Evolutionary conservation across 179 eudicot genomes (phyloP), one percentile per base, ranked within the genome.

Genomic region (Dionaea muscipula): DNA sequence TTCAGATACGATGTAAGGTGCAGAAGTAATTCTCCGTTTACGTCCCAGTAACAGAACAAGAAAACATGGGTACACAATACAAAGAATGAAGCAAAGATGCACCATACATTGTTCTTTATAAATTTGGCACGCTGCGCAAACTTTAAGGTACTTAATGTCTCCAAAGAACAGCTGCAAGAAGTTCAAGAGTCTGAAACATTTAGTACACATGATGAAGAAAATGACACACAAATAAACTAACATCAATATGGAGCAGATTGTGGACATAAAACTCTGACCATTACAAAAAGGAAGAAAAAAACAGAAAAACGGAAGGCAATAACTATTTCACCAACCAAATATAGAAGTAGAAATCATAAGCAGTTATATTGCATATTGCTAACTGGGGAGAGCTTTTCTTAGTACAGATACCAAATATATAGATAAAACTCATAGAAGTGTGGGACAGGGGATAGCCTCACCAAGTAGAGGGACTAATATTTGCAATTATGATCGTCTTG

Each of bases 41-140:
- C 6, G 22, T 7, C 19, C 18, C n/a, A 16, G 22, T 44, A 21
- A 44, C 20, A 7, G 22, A 44, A 16, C 1, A 40, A 13, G 48
- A 20, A 21, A 51, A 10, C 24, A 16, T 21, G 22, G n/a, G 20
- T n/a, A 44, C 10, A 31, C 35, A 31, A 31, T 11, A 31, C 35
- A 1, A 31, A 4, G 8, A 31, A 31, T 31, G 35, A 31, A 11
- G 10, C 10, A 31, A 31, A 31, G 5, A 11, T 31, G 35, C 35
- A 31, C 88, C 90, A 57, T 85, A 93, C 99, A 68, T 93, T 84
- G 77, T 93, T 93, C 72, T 85, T 93, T 38, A 93, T 81, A 74
- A 84, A 93, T 64, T 93, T 93, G 59, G 99, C 96, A 55, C 99
- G 96, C 60, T 93, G 99, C 36, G 99, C 99, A 67, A 93, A 93